These are phyloP conservation scores for Nephelium lappaceum DNA, from an alignment of 345 rosid species.

Conservation along the genomic window DNA sequence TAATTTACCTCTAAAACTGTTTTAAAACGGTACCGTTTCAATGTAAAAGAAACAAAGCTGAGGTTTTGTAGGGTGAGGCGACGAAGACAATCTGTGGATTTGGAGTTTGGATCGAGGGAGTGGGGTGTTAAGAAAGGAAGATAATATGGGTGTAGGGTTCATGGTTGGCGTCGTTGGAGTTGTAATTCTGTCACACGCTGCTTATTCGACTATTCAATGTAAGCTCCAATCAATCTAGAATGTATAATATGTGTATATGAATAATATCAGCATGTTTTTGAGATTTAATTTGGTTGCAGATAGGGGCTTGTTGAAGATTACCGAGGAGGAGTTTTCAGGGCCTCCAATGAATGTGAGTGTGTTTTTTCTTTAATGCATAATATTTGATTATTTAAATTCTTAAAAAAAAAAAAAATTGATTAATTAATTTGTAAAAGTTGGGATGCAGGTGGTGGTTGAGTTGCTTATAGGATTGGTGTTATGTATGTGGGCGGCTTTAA, in stretches of 20 bases:
- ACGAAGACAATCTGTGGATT: not conserved
- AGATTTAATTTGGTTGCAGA: conserved; percentile 45
- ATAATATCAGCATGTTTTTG: not conserved
- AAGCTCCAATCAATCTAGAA: conserved; percentile 3
- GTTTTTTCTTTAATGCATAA: not conserved
- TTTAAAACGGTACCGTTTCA: not conserved
- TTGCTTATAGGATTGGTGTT: conserved; percentile 69
- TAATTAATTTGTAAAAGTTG: not conserved
- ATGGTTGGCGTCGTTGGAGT: conserved; percentile 64
- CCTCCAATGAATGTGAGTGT: conserved; percentile 71
- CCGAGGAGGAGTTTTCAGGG: conserved; percentile 83
- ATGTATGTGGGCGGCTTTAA: conserved; percentile 92
- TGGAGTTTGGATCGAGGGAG: not conserved
- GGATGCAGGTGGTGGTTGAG: conserved; percentile 69
- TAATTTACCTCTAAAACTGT: too few species aligned
- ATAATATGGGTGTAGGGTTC: conserved; percentile 64
- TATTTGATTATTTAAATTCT: too few species aligned
- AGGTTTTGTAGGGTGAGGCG: not conserved
- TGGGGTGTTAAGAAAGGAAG: not conserved
- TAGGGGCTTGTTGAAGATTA: conserved; percentile 87
- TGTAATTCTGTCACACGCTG: conserved; percentile 79
- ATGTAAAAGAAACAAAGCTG: not conserved
- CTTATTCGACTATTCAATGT: conserved; percentile 92
- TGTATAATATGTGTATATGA: conserved; percentile 14
- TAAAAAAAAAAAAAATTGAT: too few species aligned